Conservation (phyloP, 768 basidiomycete genomes). For the Russula olivacea region DNA sequence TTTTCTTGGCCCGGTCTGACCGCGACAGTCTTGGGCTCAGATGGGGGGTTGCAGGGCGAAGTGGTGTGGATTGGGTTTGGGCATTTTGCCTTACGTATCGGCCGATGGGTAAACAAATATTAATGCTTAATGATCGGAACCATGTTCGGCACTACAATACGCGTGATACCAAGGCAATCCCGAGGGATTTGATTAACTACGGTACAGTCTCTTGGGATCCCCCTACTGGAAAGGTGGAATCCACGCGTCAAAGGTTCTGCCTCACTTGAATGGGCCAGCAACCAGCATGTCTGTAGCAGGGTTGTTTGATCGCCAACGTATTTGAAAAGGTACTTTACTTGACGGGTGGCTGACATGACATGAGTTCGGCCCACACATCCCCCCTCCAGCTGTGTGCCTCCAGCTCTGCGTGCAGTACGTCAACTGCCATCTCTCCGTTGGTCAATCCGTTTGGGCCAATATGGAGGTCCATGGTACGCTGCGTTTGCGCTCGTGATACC, state of each 20-base stretch:
- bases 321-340: not conserved
- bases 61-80: not conserved
- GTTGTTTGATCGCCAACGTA: not conserved
- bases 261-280: not conserved
- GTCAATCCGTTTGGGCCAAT: no score
- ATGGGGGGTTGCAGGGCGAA: no score
- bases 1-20: not conserved
- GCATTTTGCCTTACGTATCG: not conserved
- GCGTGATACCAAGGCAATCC: not conserved
- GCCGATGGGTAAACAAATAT: not conserved
- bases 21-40: not conserved
- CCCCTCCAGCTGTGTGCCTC: no score
- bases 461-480: no score
- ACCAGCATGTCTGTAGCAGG: not conserved
- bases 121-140: conserved; percentile 4
- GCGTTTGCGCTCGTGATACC: no score
- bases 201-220: not conserved
- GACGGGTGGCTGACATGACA: no score
- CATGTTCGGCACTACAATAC: not conserved
- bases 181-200: not conserved
- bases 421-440: no score
- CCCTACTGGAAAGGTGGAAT: not conserved
- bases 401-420: no score
- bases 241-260: not conserved
- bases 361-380: no score